Evolutionary conservation across 2,329 filamentous ascomycete species (phyloP).

Genomic region (Talaromyces sp.): DNA sequence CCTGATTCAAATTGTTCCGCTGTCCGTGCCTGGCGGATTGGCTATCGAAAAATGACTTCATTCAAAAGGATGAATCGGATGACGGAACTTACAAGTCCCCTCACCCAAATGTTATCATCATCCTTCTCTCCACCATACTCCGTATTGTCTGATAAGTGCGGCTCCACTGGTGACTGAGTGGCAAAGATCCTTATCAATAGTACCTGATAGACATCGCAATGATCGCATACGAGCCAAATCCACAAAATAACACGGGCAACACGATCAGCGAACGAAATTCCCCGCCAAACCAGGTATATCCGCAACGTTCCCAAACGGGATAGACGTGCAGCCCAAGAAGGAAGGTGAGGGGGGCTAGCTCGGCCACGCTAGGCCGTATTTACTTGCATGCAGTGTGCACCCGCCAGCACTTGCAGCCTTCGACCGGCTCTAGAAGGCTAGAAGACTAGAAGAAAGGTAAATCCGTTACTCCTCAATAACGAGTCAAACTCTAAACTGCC

Average conservation of each 20-base stretch:
- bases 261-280: too few relatives aligned
- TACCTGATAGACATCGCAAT: too few relatives aligned
- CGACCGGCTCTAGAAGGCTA: neutral
- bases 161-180: neutral
- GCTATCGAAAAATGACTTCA: neutral
- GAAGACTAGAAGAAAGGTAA: neutral
- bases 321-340: neutral
- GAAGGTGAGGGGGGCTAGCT: neutral
- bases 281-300: neutral
- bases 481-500: neutral
- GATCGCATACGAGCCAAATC: too few relatives aligned
- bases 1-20: neutral
- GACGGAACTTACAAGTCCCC: neutral
- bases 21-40: neutral
- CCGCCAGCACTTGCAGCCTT: neutral
- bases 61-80: neutral
- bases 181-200: neutral
- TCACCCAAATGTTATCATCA: neutral
- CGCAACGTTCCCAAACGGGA: neutral
- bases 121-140: neutral
- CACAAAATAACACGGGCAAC: too few relatives aligned
- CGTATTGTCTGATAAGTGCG: neutral
- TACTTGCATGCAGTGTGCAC: too few relatives aligned
- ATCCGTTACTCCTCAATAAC: neutral
- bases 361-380: neutral